phyloP scores from a whole-genome alignment of 495 filamentous ascomycete species.

The Aspergillus sclerotioniger region DNA sequence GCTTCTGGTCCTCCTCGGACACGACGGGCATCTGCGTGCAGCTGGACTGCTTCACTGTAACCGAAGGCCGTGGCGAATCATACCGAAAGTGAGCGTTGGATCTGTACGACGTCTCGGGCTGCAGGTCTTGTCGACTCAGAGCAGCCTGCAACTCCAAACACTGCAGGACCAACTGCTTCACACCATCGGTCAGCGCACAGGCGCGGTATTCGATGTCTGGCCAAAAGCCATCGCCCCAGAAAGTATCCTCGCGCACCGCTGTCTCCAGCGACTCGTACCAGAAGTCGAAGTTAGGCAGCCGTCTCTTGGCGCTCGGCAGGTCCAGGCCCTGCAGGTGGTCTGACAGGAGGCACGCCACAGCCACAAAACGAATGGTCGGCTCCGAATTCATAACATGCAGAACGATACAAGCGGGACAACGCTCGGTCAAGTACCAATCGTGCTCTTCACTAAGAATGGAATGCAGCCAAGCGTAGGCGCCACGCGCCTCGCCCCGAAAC shows the following conservation, averaged over 20 bases:
- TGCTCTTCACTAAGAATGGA: constrained; percentile 57
- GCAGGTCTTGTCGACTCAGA: constrained; percentile 26
- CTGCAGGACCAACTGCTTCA: constrained; percentile 54
- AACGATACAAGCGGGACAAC: constrained; percentile 58
- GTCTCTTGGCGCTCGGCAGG: constrained; percentile 16
- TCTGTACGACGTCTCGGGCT: constrained; percentile 22
- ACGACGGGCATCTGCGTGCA: constrained; percentile 22
- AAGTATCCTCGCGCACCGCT: constrained; percentile 53
- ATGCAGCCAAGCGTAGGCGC: constrained; percentile 60
- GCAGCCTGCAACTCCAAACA: constrained; percentile 47
- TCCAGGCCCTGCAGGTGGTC: constrained; percentile 34
- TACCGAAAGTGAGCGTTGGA: constrained; percentile 22
- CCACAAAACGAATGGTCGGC: constrained; percentile 57
- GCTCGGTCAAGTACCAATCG: constrained; percentile 56
- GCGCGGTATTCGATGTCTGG: constrained; percentile 54
- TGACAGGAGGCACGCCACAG: constrained; percentile 53
- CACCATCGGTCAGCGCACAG: constrained; percentile 45
- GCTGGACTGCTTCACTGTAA: constrained; percentile 15
- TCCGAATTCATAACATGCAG: constrained; percentile 55
- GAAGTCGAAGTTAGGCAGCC: constrained; percentile 49
- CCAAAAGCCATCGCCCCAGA: constrained; percentile 58
- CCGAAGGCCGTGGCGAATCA: constrained; percentile 19
- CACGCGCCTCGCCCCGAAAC: constrained; percentile 56
- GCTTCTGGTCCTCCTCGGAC: constrained; percentile 27
- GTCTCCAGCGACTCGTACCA: constrained; percentile 53